Evolutionary conservation across 202 grass and related monocot genomes (phyloP).

Genomic region (Miscanthus sacchariflorus): DNA sequence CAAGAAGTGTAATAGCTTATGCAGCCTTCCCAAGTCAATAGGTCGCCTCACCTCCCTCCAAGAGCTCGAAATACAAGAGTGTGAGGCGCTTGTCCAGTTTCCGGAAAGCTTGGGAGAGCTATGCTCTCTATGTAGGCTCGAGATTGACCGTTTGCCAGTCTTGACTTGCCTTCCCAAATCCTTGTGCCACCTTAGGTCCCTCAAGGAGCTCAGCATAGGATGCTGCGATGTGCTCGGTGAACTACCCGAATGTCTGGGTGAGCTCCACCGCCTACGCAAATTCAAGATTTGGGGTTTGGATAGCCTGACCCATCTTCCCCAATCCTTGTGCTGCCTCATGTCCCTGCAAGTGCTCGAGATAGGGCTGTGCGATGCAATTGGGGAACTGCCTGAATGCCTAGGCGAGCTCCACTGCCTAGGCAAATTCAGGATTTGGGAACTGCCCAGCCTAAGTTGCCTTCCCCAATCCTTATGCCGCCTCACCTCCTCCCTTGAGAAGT

Average conservation of each 20-base stretch:
- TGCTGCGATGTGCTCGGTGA: not conserved
- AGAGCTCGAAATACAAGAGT: no score
- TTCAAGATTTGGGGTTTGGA: not conserved
- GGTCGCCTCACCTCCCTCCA: not conserved
- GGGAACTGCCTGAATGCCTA: not conserved
- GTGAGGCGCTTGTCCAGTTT: no score
- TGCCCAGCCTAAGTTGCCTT: not conserved
- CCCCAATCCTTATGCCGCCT: not conserved
- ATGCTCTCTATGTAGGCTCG: no score
- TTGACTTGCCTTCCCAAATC: not conserved
- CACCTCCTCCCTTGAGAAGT: not conserved
- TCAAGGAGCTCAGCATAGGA: not conserved
- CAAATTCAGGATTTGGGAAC: not conserved
- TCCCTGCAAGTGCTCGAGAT: not conserved
- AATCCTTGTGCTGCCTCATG: not conserved
- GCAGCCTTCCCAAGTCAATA: not conserved
- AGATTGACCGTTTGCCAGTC: not conserved
- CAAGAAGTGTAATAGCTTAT: accelerated
- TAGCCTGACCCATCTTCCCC: not conserved
- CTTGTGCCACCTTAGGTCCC: no score
- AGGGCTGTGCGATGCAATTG: no score
- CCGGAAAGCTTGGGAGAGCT: no score
- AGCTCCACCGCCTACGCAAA: not conserved
- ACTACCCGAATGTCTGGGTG: not conserved
- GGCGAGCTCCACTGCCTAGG: no score